These are phyloP conservation scores for Trypanosoma brucei DNA, from an alignment of 208 protist species.

Conservation along the genomic window DNA sequence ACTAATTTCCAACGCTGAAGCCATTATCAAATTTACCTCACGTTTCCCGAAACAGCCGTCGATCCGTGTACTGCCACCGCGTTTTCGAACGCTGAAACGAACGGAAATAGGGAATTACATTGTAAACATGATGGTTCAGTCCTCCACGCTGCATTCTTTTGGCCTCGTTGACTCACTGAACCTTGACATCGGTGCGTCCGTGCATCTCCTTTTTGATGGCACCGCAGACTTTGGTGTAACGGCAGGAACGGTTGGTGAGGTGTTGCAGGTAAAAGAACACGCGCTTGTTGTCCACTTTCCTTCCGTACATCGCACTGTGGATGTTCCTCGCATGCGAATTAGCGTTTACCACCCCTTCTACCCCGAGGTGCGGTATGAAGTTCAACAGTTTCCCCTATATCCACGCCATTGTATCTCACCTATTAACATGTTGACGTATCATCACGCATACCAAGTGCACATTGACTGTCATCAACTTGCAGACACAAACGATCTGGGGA, in stretches of 20 bases:
- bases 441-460: constrained; percentile 52
- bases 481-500: constrained; percentile 88
- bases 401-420: constrained; percentile 69
- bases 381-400: constrained; percentile 84
- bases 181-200: constrained; percentile 59
- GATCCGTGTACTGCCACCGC: constrained; percentile 46
- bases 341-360: constrained; percentile 68
- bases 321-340: constrained; percentile 72
- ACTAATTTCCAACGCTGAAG: constrained; percentile 66
- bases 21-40: constrained; percentile 45
- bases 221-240: constrained; percentile 46
- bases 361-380: constrained; percentile 66
- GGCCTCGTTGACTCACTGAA: constrained; percentile 67
- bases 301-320: constrained; percentile 63
- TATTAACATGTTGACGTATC: constrained; percentile 47
- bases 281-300: constrained; percentile 77
- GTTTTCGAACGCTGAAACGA: constrained; percentile 60
- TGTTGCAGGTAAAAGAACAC: constrained; percentile 69
- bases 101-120: constrained; percentile 80
- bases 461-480: constrained; percentile 77
- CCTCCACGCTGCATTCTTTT: constrained; percentile 39
- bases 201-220: constrained; percentile 72
- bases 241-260: constrained; percentile 78
- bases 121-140: constrained; percentile 68
- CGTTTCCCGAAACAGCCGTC: constrained; percentile 77